Evolutionary conservation across 176 grass and related monocot species (phyloP).

Genomic region (Calamus simplicifolius): DNA sequence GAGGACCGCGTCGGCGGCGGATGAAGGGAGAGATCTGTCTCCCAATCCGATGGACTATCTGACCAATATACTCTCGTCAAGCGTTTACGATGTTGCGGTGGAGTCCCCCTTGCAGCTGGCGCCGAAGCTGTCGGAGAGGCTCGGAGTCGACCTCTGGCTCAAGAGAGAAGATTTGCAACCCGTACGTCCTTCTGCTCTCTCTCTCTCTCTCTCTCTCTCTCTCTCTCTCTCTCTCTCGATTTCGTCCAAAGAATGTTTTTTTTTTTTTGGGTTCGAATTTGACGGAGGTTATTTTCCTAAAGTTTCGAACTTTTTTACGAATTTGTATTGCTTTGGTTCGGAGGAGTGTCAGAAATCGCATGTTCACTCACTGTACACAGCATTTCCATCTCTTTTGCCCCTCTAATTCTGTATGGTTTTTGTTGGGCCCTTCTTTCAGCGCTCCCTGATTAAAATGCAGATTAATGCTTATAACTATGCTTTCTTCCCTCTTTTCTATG

Average conservation of each 20-base stretch:
- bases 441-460: too few species aligned
- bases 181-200: conserved; percentile 20
- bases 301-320: too few species aligned
- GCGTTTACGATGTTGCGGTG: conserved; percentile 85
- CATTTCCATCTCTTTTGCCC: too few species aligned
- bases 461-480: too few species aligned
- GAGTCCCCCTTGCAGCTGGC: conserved; percentile 75
- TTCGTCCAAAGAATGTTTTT: background rate
- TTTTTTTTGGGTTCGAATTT: background rate
- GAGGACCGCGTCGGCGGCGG: conserved; percentile 11
- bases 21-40: conserved; percentile 9
- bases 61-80: conserved; percentile 61
- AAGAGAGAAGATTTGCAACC: conserved; percentile 96
- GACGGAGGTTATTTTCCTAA: background rate
- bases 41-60: conserved; percentile 88
- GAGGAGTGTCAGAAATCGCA: too few species aligned
- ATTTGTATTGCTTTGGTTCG: too few species aligned
- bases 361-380: too few species aligned
- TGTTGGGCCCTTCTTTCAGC: too few species aligned
- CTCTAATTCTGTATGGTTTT: too few species aligned
- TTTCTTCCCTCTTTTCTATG: too few species aligned
- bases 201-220: background rate
- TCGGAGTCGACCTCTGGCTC: conserved; percentile 57
- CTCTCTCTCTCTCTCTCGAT: background rate
- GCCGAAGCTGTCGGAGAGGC: conserved; percentile 57